These are phyloP conservation scores for Mucor racemosus DNA, from an alignment of 371 early-diverging fungal genomes.

Conservation along the genomic window DNA sequence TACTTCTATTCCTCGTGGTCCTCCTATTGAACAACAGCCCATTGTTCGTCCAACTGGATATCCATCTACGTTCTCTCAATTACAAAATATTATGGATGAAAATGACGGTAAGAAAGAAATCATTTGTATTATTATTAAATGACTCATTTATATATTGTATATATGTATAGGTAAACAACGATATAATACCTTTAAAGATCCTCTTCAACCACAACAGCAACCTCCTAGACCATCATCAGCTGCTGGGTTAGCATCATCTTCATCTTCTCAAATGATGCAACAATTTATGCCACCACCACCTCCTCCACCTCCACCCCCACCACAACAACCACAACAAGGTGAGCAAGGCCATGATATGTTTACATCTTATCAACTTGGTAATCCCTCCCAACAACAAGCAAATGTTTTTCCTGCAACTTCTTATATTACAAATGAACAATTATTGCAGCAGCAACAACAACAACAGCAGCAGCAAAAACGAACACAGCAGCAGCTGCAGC, in stretches of 20 bases:
- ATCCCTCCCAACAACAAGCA: not conserved
- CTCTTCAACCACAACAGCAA: constrained; percentile 11
- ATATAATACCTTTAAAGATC: constrained; percentile 13
- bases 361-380: constrained; percentile 1
- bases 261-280: constrained; percentile 12
- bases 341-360: not conserved
- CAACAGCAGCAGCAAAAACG: constrained; percentile 19
- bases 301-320: not conserved
- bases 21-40: constrained; percentile 1
- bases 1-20: constrained; percentile 5
- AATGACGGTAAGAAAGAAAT: not conserved
- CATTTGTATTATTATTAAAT: not conserved
- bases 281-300: not conserved
- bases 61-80: constrained; percentile 10
- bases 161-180: constrained; percentile 12
- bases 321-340: not conserved
- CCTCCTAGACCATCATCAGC: constrained; percentile 10
- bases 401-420: constrained; percentile 3
- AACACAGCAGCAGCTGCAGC: constrained; percentile 21
- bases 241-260: not conserved
- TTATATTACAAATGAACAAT: constrained; percentile 14
- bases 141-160: not conserved
- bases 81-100: constrained; percentile 19
- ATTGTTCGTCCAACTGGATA: constrained; percentile 6
- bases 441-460: constrained; percentile 10